A percentile compares a stretch with the other conserved stretches of the same genome.
Evolutionary conservation across 208 protist genomes (phyloP).

Genomic region (Leishmania major): DNA sequence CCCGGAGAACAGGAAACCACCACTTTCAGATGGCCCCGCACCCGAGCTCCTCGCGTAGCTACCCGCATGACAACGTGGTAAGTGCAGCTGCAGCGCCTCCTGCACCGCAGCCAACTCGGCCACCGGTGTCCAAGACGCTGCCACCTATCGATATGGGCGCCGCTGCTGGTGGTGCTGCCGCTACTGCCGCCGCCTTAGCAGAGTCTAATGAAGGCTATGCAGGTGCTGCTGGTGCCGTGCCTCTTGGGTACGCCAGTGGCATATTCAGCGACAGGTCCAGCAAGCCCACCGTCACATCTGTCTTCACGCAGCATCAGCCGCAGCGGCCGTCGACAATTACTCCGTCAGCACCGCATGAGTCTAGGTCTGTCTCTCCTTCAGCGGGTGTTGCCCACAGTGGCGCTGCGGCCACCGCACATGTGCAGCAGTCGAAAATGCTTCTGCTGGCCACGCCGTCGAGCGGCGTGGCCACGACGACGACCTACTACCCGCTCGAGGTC

Average conservation of each 20-base stretch:
- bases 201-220: neutral
- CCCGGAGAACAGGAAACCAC: neutral
- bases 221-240: neutral
- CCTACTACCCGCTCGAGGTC: conserved; percentile 16
- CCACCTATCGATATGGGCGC: conserved; percentile 1
- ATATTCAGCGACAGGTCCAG: neutral
- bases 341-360: too few relatives aligned
- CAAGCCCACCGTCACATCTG: neutral
- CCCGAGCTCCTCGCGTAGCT: neutral
- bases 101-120: conserved; percentile 1
- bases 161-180: neutral
- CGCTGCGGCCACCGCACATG: conserved; percentile 6
- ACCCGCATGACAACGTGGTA: neutral
- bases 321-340: neutral
- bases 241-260: neutral
- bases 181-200: neutral
- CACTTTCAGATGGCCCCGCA: neutral
- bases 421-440: conserved; percentile 34
- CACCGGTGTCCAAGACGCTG: neutral
- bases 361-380: neutral
- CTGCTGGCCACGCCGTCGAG: conserved; percentile 26
- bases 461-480: neutral
- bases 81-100: neutral
- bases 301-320: conserved; percentile 14
- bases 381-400: neutral